Evolutionary conservation across 345 rosid species (phyloP), one percentile per base, ranked within the genome.

Genomic region (Eucalyptus polybractea): DNA sequence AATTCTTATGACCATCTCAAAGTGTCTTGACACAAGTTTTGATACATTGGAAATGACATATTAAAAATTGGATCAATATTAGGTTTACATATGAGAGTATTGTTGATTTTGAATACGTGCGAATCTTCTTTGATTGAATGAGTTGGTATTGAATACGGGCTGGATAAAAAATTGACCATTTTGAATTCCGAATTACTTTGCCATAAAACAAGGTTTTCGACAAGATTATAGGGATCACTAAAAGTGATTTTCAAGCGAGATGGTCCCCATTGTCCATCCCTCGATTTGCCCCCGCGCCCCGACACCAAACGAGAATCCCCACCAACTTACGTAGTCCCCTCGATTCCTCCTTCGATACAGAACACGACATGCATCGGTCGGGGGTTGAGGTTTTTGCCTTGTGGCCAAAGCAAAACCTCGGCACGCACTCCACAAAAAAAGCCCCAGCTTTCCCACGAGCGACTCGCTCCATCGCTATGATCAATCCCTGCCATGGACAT

Each of bases 391-490:
- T 60, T 60, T 25, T 27, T 19, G 45, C 3, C 62, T 24, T 72
- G 45, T 72, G 44, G 81, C 81, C 22, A 3, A 14, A 76, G 85
- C 25, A 76, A 65, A 65, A 76, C 44, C 47, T 76, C 1, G 85
- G 47, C 85, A 40, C 47, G 29, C 47, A 21, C 85, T 10, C 85
- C 47, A 22, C 85, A 40, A 40, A 6, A 76, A 37, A 0, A 65
- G 62, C 62, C 62, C 76, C 76, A 65, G 4, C 76, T 7, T n/a
- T 16, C 15, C 17, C 40, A 65, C 76, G 7, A 40, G 92, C 88
- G 96, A 94, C 96, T 92, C 94, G 94, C 87, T 94, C 96, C 92
- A 91, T 90, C 27, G 40, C 85, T 76, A 76, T 40, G 88, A 89
- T 80, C 49, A 44, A 87, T 88, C 83, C 50, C 89, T 81, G 80